Base-by-base conservation (phyloP, 768 basidiomycete genomes). In the Tubosaeta sp. region DNA sequence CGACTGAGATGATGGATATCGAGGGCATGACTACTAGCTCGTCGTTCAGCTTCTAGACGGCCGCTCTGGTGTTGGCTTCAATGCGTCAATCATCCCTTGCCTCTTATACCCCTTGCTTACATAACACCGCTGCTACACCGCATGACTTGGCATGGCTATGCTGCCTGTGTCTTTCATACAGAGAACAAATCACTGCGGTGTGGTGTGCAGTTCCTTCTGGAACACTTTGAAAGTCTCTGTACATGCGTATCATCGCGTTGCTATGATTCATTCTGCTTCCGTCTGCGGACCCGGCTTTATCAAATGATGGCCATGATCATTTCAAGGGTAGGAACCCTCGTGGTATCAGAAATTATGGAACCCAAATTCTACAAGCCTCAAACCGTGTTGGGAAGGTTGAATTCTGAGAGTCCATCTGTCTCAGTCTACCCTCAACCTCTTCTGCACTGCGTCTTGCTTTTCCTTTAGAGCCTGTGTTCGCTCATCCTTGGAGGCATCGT, bases 401-500 rank as follows among this genome's bases (percentile, higher is more conserved):
- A 35, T 25, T 11, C n/a, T 3, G 8, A 32, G 13, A 13, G 13
- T 32, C 29, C n/a, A 39, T 60, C 34, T 31, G 41, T 60, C 52
- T 37, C 48, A 51, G 53, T 27, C 56, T 58, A 65, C 78, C 54
- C 81, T 80, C 62, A 92, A 69, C n/a, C 86, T 81, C 29, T 80
- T 75, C 62, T 85, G 82, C 48, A 88, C 76, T 50, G 82, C 74
- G 12, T 80, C 76, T 53, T 82, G 81, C 72, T 81, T 86, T 53
- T 77, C 74, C 65, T 84, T 82, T 48, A 97, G 79, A 9, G 84
- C 87, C 3, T 82, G 79, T 17, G 94, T 73, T 66, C 87, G 88
- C 35, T 91, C 91, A 5, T 93, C 92, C 74, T 94, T 95, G 19
- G 80, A 74, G 0, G 94, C 92, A 59, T 97, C 90, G 63, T 92